A percentile compares a stretch with the other conserved stretches of the same genome.
These are phyloP conservation scores for Hypoxylon sp. DNA, from an alignment of 2,329 filamentous ascomycete species.

Conservation along the genomic window DNA sequence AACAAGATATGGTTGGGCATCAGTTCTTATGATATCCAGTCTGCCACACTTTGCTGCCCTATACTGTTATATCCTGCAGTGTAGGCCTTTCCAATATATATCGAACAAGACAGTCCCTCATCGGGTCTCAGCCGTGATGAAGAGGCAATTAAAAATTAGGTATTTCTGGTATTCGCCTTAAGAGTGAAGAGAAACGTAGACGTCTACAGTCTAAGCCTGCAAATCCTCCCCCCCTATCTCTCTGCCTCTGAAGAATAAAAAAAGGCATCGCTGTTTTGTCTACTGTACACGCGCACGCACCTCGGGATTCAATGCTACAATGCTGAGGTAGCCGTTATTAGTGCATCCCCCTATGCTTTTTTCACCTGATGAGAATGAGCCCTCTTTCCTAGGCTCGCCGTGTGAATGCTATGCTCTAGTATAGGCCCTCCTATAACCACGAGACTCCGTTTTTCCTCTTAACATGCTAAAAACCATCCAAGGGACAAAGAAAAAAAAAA, in stretches of 20 bases:
- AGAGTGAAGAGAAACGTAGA: too few species aligned
- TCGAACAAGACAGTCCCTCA: background rate
- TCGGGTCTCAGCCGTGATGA: background rate
- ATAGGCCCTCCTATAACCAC: slow-evolving; percentile 10
- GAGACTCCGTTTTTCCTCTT: slow-evolving; percentile 16
- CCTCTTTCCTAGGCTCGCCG: slow-evolving; percentile 6
- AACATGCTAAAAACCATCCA: background rate
- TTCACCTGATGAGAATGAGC: background rate
- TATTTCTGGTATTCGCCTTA: background rate
- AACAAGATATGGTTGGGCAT: slow-evolving; percentile 26
- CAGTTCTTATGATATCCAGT: slow-evolving; percentile 4
- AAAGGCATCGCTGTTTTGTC: background rate
- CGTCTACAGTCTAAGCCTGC: too few species aligned
- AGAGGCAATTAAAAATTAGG: background rate
- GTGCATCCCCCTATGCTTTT: slow-evolving; percentile 8
- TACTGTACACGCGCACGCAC: background rate
- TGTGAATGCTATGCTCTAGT: slow-evolving; percentile 30
- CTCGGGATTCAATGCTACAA: background rate
- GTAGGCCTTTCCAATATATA: background rate
- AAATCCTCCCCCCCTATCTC: too few species aligned
- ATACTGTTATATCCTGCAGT: too few species aligned
- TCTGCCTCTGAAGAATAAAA: background rate
- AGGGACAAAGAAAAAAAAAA: background rate
- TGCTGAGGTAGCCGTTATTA: slow-evolving; percentile 8
- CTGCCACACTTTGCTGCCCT: too few species aligned